Percentiles rank a stretch among this genome's conserved stretches.
Conservation (phyloP, 1,284 basidiomycete species). For the Ceratobasidium sp. region DNA sequence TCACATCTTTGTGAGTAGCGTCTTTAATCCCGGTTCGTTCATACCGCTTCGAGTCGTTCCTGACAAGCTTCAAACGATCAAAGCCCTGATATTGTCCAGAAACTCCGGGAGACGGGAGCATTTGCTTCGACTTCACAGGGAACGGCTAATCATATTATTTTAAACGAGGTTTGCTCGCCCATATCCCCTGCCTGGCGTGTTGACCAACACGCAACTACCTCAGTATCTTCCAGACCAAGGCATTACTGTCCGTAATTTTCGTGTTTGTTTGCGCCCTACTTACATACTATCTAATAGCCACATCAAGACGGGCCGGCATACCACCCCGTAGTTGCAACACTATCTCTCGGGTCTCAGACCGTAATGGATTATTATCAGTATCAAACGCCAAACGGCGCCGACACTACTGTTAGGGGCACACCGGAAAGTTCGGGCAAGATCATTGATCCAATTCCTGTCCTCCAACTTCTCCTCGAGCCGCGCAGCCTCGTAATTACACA, state of each 20-base stretch:
- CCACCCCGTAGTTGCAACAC: constrained; percentile 86
- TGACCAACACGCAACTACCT: constrained; percentile 48
- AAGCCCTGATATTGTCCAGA: constrained; percentile 80
- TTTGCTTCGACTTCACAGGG: constrained; percentile 72
- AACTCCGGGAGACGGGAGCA: constrained; percentile 69
- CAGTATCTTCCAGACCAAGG: constrained; percentile 91
- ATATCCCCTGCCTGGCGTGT: constrained; percentile 17
- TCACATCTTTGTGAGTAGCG: constrained; percentile 65
- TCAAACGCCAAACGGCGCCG: constrained; percentile 51
- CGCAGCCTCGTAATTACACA: constrained; percentile 84
- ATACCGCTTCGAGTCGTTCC: background rate
- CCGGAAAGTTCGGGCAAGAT: constrained; percentile 15
- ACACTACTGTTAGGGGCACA: constrained; percentile 27
- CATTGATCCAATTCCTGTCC: constrained; percentile 72
- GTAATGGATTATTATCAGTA: constrained; percentile 89
- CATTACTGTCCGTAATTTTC: constrained; percentile 74
- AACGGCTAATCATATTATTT: constrained; percentile 84
- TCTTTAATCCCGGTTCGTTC: background rate
- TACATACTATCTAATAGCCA: constrained; percentile 63
- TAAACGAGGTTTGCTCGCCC: constrained; percentile 72
- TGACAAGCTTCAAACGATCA: background rate
- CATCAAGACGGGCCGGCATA: constrained; percentile 94
- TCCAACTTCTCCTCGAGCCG: constrained; percentile 82
- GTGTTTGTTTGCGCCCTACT: constrained; percentile 30
- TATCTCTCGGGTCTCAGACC: constrained; percentile 86